Conservation (phyloP, 257 asterid genomes). For the Galeopsis tetrahit region DNA sequence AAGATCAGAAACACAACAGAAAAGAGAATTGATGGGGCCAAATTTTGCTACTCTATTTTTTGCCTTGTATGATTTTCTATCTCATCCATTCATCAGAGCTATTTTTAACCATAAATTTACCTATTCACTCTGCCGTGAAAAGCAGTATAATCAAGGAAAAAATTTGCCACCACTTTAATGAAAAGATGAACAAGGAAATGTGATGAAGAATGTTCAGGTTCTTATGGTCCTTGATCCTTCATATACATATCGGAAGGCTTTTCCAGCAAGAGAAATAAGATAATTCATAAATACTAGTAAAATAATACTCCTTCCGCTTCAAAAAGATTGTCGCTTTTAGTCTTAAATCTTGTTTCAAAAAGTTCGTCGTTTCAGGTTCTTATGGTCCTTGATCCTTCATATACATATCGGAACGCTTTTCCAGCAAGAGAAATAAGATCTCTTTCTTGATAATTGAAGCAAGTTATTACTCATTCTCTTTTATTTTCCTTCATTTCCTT, state of each 20-base stretch:
- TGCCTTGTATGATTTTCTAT: slow-evolving; percentile 2
- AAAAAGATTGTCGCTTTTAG: too few species aligned
- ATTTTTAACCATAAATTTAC: slow-evolving; percentile 1
- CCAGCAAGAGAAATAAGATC: slow-evolving; percentile 8
- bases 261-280: slow-evolving; percentile 9
- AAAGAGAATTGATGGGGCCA: neutral
- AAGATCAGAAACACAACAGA: neutral
- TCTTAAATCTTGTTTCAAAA: too few species aligned
- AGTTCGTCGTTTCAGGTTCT: neutral
- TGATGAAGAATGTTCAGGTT: slow-evolving; percentile 18
- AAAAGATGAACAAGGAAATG: slow-evolving; percentile 11
- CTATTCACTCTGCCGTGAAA: slow-evolving; percentile 1
- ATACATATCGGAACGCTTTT: neutral
- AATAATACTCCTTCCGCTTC: too few species aligned
- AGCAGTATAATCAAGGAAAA: neutral
- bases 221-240: neutral
- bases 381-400: neutral
- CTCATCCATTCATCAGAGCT: slow-evolving; percentile 9
- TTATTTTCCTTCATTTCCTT: too few species aligned
- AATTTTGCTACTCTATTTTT: slow-evolving; percentile 4
- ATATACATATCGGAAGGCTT: neutral
- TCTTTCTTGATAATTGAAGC: too few species aligned
- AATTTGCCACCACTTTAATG: slow-evolving; percentile 16
- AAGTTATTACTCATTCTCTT: too few species aligned
- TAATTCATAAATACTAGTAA: neutral